Percentiles rank a stretch among this genome's conserved stretches.
These are phyloP conservation scores for Emergomyces pasteurianus DNA, from an alignment of 2,329 filamentous ascomycete species.

Conservation along the genomic window DNA sequence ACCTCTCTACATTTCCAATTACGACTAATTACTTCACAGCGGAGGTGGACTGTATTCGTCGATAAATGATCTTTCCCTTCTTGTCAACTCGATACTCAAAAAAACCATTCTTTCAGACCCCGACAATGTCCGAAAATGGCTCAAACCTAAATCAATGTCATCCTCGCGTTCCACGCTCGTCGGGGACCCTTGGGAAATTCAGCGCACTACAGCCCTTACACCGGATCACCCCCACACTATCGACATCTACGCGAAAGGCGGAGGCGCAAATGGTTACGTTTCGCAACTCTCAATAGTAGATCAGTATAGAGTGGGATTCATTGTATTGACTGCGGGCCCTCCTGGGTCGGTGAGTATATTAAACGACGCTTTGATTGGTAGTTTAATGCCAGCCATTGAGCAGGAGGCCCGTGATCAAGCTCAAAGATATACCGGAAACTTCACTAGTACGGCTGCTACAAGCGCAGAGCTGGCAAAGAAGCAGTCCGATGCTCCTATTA, in stretches of 20 bases:
- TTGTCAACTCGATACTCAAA: constrained; percentile 20
- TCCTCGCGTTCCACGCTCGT: constrained; percentile 21
- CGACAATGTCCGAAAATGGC: constrained; percentile 20
- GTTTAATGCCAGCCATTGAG: constrained; percentile 20
- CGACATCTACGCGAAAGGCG: constrained; percentile 26
- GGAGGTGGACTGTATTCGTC: constrained; percentile 27
- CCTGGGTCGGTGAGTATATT: constrained; percentile 16
- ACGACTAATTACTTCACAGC: constrained; percentile 12
- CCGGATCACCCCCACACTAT: constrained; percentile 20
- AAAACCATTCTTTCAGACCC: constrained; percentile 16
- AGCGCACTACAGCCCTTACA: constrained; percentile 17
- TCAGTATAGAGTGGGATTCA: constrained; percentile 23
- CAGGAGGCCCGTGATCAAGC: constrained; percentile 18
- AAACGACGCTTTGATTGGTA: constrained; percentile 19
- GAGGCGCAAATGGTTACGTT: constrained; percentile 24
- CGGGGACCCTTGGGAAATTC: constrained; percentile 30
- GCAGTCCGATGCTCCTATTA: neutral
- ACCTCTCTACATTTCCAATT: neutral
- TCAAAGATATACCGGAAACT: constrained; percentile 8
- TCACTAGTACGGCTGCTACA: neutral
- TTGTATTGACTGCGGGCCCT: constrained; percentile 23
- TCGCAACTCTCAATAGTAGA: constrained; percentile 27
- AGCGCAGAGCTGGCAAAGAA: neutral
- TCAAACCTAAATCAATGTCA: constrained; percentile 24
- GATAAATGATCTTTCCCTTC: constrained; percentile 20